Evolutionary conservation across 768 basidiomycete genomes (phyloP), one percentile per base, ranked within the genome.

Genomic region (Boletellus ananas): DNA sequence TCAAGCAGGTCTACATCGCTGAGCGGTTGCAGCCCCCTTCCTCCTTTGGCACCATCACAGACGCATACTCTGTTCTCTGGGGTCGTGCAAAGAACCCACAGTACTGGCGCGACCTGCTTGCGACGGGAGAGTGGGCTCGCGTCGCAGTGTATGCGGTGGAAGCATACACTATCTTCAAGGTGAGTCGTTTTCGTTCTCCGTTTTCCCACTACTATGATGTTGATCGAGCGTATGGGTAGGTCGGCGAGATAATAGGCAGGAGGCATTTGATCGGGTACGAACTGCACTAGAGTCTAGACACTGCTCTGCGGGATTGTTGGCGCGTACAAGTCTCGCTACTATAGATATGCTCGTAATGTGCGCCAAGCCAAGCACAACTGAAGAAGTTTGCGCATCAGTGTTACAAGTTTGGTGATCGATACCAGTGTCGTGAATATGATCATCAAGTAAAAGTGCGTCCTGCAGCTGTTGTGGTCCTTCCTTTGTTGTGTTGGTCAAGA

Each of bases 131-230:
- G 59, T 79, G 83, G 69, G 76, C 76, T 6, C 77, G 78, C 58
- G 74, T 91, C 21, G 82, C 82, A 10, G 66, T 91, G 16, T 90
- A 92, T 63, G 90, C 80, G 9, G 62, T 91, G 20, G 90, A 95
- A 71, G 92, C 90, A 29, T 95, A 94, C 64, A 85, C 86, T 14
- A 86, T 95, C 59, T 95, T 88, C 78, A 89, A 89, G 76, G 88
- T 86, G 54, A 31, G 80, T 23, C 13, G 47, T 25, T 40, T 20
- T 21, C 34, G 34, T 14, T 37, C 38, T 46, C 7, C 33, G 23
- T 37, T 16, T 36, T 12, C 12, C 40, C n/a, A 18, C 34, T 11
- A 12, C 5, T 42, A 51, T 12, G 47, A 23, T 56, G 27, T 16
- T 53, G 21, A 55, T 40, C 31, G 25, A 17, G 10, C 33, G 35